Evolutionary conservation across 2,329 filamentous ascomycete species (phyloP).

Genomic region (Nemania sp.): DNA sequence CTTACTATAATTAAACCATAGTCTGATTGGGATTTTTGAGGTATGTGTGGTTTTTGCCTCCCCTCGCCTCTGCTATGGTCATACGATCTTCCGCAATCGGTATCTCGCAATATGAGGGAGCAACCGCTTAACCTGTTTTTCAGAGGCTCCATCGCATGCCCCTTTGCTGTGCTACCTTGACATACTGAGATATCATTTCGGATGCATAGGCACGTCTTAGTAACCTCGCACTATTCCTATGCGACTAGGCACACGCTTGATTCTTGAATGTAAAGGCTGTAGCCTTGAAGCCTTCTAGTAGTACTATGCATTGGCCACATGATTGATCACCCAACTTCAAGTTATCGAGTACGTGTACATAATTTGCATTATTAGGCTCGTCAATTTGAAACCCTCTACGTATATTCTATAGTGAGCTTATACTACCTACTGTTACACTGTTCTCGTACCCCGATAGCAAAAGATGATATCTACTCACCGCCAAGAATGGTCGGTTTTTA

Average conservation of each 20-base stretch:
- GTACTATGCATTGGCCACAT: too few relatives aligned
- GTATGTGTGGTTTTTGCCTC: too few relatives aligned
- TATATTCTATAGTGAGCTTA: too few relatives aligned
- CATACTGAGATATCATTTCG: background rate
- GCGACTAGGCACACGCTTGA: background rate
- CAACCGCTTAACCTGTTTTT: background rate
- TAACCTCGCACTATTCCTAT: background rate
- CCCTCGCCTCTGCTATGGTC: too few relatives aligned
- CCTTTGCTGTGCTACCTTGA: background rate
- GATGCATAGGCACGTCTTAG: background rate
- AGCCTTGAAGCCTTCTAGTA: too few relatives aligned
- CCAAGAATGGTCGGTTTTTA: slow-evolving; percentile 9
- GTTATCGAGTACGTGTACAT: too few relatives aligned
- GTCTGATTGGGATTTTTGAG: too few relatives aligned
- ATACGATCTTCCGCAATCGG: background rate
- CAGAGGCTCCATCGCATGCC: background rate
- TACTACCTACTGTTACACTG: background rate
- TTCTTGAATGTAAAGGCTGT: background rate
- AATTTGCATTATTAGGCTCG: too few relatives aligned
- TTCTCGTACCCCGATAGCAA: background rate
- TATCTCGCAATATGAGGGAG: background rate
- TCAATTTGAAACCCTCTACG: too few relatives aligned
- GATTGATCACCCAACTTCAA: too few relatives aligned
- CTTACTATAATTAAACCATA: too few relatives aligned
- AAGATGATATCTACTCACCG: background rate